Evolutionary conservation across 2,329 filamentous ascomycete genomes (phyloP), one percentile per base, ranked within the genome.

Genomic region (Scopulariopsis brevicaulis): DNA sequence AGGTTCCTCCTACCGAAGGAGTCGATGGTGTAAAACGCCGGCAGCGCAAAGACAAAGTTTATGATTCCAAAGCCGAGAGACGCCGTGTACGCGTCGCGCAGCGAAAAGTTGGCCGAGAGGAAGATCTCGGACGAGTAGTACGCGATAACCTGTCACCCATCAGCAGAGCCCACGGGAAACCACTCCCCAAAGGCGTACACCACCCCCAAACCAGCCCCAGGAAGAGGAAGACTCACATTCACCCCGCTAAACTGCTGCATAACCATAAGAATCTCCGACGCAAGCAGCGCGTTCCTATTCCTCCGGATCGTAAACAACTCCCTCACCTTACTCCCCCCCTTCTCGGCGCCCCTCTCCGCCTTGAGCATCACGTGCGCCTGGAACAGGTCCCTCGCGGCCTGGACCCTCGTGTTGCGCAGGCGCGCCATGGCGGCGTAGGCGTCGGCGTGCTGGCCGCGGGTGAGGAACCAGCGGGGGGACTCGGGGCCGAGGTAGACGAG

Each of bases 1-100:
- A 87, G 72, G 61, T 83, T 83, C 22, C 85, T 76, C 4, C 85
- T 79, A 8, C 85, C 85, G 59, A 84, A 87, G 0, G 80, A 85
- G 65, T 88, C 85, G 61, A 87, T 87, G 4, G 83, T 86, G 65
- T 82, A 84, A 54, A 86, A 71, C 3, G 82, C 83, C 0, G 82
- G 81, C 11, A 85, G 72, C 1, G 83, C 82, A 61, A 85, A 85
- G 40, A 86, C 66, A 71, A 80, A 86, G 65, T 87, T 86, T 64
- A 86, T 77, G 55, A 84, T 71, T 2, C 84, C 84, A 54, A 82
- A 85, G 0, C 84, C 84, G 60, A 86, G 77, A 0, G 82, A 85
- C 0, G 81, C 82, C 6, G 77, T 70, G 1, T 87, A 73, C 1
- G 84, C 82, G 6, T 69, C 67, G 4, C 78, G 73, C 25, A 76